These are phyloP conservation scores for Diaporthe citri DNA, from an alignment of 2,329 filamentous ascomycete genomes.

Conservation along the genomic window DNA sequence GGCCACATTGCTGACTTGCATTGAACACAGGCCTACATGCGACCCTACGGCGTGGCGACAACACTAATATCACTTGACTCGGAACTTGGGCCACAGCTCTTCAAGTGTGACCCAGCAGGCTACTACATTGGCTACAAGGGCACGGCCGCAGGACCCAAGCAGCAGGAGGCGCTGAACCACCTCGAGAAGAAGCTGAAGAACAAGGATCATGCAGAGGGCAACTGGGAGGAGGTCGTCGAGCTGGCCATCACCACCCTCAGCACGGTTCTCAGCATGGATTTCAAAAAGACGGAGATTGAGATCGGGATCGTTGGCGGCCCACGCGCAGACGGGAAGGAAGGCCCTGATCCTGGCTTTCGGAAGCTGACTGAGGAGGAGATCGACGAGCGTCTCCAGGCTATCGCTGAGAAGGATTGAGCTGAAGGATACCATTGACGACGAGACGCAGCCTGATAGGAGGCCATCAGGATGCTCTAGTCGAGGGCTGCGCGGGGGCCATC, in stretches of 20 bases:
- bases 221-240: slow-evolving; percentile 98
- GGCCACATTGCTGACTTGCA: slow-evolving; percentile 32
- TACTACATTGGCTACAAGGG: slow-evolving; percentile 99
- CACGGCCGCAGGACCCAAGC: slow-evolving; percentile 95
- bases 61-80: slow-evolving; percentile 95
- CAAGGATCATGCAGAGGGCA: slow-evolving; percentile 93
- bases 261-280: slow-evolving; percentile 97
- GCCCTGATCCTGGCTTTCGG: slow-evolving; percentile 83
- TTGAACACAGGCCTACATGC: slow-evolving; percentile 84
- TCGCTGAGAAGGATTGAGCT: slow-evolving; percentile 95
- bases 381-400: slow-evolving; percentile 96
- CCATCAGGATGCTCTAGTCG: slow-evolving; percentile 17
- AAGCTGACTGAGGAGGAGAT: slow-evolving; percentile 97
- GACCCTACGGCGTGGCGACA: slow-evolving; percentile 93
- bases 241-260: slow-evolving; percentile 94
- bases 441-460: slow-evolving; percentile 15
- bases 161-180: slow-evolving; percentile 98
- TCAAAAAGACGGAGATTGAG: slow-evolving; percentile 99
- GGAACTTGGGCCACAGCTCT: slow-evolving; percentile 92
- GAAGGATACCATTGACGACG: slow-evolving; percentile 37
- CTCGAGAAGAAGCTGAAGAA: slow-evolving; percentile 99
- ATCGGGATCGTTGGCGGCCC: slow-evolving; percentile 94
- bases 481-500: slow-evolving; percentile 25
- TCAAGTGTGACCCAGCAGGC: slow-evolving; percentile 97
- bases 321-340: slow-evolving; percentile 83